Evolutionary conservation across 2,329 filamentous ascomycete species (phyloP).

Genomic region (Trichoderma sp.): DNA sequence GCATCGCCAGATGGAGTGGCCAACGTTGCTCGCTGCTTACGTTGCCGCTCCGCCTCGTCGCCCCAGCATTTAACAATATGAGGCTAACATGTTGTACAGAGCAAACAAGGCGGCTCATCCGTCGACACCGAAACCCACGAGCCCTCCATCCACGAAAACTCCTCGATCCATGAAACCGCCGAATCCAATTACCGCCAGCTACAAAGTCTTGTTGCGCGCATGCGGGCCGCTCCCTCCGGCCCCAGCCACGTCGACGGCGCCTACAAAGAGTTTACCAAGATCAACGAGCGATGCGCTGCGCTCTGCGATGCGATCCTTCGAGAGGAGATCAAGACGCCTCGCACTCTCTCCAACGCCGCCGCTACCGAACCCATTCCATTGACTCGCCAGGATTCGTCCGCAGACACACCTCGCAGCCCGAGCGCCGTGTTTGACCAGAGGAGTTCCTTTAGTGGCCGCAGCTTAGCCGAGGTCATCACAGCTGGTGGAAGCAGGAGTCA

Average conservation of each 20-base stretch:
- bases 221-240: slow-evolving; percentile 33
- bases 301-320: slow-evolving; percentile 42
- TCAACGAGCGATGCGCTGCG: slow-evolving; percentile 39
- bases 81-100: not conserved
- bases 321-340: slow-evolving; percentile 37
- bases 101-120: slow-evolving; percentile 16
- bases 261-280: slow-evolving; percentile 44
- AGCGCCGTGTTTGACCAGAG: slow-evolving; percentile 33
- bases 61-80: not conserved
- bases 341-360: slow-evolving; percentile 22
- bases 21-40: not conserved
- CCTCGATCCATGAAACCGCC: slow-evolving; percentile 29
- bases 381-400: slow-evolving; percentile 29
- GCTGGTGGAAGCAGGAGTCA: slow-evolving; percentile 25
- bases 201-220: slow-evolving; percentile 35
- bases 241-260: slow-evolving; percentile 42
- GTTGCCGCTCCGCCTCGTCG: not conserved
- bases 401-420: slow-evolving; percentile 34
- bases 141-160: slow-evolving; percentile 29
- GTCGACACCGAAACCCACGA: slow-evolving; percentile 30
- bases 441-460: slow-evolving; percentile 39
- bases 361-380: slow-evolving; percentile 27
- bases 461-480: slow-evolving; percentile 34
- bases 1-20: not conserved
- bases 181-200: slow-evolving; percentile 38